Evolutionary conservation across 192 early-diverging fungal species (phyloP), one percentile per base, ranked within the genome.

Genomic region (Backusella luteola): DNA sequence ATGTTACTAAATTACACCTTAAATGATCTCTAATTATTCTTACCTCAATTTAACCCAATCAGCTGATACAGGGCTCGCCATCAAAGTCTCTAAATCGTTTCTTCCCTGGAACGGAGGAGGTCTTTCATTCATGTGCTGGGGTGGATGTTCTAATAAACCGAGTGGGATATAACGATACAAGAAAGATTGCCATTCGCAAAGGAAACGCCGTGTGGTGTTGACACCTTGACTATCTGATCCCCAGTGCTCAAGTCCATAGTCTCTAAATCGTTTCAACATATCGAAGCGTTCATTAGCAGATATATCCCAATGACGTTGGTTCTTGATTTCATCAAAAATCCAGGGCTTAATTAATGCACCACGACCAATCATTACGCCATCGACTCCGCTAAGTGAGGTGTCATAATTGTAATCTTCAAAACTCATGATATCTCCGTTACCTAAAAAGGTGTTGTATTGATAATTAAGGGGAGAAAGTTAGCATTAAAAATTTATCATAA

Each of bases 171-270:
- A 99, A 46, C 91, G 79, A 66, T 89, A 81, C 71, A 87, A 80
- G 76, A 90, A 93, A 75, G 90, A 91, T 80, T 92, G 90, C 94
- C 92, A 94, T 80, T 94, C 94, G 78, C 89, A 86, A 78, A 94
- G 59, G 84, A 92, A 95, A 32, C 93, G 84, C 71, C 98, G 84
- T 15, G 94, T 95, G 15, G 86, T 87, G 69, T 93, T 94, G 34
- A 99, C 88, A 52, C 98, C 98, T 81, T 74, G 67, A 74, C 90
- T 91, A 81, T 99, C 96, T 7, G 90, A 90, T 49, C 96, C 96
- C 98, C 98, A 99, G 77, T 96, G 93, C 80, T 98, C 98, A 66
- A 98, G 81, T n/a, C 97, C 98, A 79, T 88, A 95, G 29, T 90
- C 76, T 14, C 90, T 90, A 87, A 92, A 99, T 49, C 90, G 79